Conservation (phyloP, 139 green algal species). For the Raphidocelis subcapitata region DNA sequence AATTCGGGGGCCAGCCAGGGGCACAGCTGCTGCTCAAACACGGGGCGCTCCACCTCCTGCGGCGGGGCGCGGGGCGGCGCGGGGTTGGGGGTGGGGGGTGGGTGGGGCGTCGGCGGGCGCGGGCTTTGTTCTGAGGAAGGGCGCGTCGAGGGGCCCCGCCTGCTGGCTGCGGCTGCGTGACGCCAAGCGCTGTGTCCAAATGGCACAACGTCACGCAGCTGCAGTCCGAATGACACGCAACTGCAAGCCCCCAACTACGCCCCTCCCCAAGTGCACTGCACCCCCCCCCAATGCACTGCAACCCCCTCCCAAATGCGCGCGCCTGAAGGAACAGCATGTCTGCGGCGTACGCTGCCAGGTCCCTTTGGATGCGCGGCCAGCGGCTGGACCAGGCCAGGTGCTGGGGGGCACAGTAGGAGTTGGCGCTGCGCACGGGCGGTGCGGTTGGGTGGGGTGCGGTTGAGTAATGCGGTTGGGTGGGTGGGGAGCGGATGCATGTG, state of each 20-base stretch:
- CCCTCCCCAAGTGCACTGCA: no score
- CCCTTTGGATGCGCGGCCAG: slow-evolving; percentile 14
- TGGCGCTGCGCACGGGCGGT: not conserved
- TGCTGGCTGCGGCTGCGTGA: not conserved
- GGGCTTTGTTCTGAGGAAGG: not conserved
- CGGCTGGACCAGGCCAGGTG: slow-evolving; percentile 35
- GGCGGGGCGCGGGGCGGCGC: no score
- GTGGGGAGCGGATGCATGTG: no score
- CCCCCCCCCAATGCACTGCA: no score
- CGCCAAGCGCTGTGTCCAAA: not conserved
- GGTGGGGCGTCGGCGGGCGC: no score
- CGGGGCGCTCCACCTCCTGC: slow-evolving; percentile 49
- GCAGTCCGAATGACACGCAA: not conserved
- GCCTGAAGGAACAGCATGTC: slow-evolving; percentile 56
- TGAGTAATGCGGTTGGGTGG: not conserved
- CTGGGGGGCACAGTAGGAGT: slow-evolving; percentile 41
- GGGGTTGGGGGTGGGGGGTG: no score
- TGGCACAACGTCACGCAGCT: not conserved
- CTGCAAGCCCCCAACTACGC: no score
- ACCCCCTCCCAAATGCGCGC: no score
- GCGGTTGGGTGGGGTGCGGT: not conserved
- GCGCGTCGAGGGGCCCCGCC: not conserved
- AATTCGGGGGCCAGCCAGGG: slow-evolving; percentile 40
- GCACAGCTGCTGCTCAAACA: slow-evolving; percentile 40
- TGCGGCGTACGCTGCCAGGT: slow-evolving; percentile 31